These are phyloP conservation scores for Verticillium klebahnii DNA, from an alignment of 2,329 filamentous ascomycete genomes.

Conservation along the genomic window DNA sequence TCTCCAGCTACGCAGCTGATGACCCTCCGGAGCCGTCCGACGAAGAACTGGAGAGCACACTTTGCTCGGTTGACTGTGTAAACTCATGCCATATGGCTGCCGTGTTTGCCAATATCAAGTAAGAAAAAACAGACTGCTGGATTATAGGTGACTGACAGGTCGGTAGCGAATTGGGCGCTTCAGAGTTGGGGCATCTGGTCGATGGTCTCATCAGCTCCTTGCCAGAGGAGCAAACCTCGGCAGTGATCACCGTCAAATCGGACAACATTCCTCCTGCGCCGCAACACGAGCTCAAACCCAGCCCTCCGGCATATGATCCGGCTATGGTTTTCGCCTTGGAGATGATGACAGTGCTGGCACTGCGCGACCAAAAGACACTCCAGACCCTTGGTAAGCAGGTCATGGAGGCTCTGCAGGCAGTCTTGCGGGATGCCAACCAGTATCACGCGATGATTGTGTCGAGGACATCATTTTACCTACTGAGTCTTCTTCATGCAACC, in stretches of 20 bases:
- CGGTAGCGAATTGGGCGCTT: slow-evolving; percentile 32
- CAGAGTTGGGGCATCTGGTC: slow-evolving; percentile 40
- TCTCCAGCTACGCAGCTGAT: slow-evolving; percentile 97
- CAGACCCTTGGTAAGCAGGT: slow-evolving; percentile 72
- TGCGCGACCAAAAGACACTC: slow-evolving; percentile 71
- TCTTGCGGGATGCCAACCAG: slow-evolving; percentile 73
- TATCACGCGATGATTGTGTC: slow-evolving; percentile 82
- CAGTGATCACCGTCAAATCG: slow-evolving; percentile 86
- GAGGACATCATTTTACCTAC: slow-evolving; percentile 79
- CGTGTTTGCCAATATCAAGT: slow-evolving; percentile 79
- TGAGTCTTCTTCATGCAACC: slow-evolving; percentile 75
- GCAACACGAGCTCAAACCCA: slow-evolving; percentile 52
- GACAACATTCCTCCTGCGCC: slow-evolving; percentile 65
- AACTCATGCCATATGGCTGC: slow-evolving; percentile 81
- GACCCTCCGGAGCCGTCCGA: slow-evolving; percentile 97
- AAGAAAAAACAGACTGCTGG: slow-evolving; percentile 27
- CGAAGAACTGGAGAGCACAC: slow-evolving; percentile 91
- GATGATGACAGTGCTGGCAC: slow-evolving; percentile 75
- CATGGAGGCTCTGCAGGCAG: slow-evolving; percentile 71
- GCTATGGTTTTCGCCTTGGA: slow-evolving; percentile 87
- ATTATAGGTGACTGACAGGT: slow-evolving; percentile 4
- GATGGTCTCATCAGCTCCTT: slow-evolving; percentile 73
- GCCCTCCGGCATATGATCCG: slow-evolving; percentile 53
- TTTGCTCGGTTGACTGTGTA: slow-evolving; percentile 91
- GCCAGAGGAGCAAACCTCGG: slow-evolving; percentile 74